These are phyloP conservation scores for Pyrus pyrifolia DNA, from an alignment of 306 rosid genomes.

Conservation along the genomic window DNA sequence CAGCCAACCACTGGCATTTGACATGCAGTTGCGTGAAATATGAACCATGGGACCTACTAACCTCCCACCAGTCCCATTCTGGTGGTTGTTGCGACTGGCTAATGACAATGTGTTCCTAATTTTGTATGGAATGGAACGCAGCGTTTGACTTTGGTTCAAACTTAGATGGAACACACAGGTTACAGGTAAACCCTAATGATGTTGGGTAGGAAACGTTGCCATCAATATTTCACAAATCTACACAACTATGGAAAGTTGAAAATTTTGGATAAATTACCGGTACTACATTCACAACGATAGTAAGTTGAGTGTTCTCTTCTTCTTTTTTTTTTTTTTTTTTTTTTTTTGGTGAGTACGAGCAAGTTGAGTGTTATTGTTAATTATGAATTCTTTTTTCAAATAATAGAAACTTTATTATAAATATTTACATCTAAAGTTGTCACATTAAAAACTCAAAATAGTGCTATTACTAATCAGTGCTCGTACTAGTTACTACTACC, in stretches of 20 bases:
- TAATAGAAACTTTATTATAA: no score
- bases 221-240: not conserved
- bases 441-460: no score
- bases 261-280: not conserved
- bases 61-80: not conserved
- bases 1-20: not conserved
- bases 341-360: no score
- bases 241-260: not conserved
- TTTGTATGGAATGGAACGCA: slow-evolving; percentile 16
- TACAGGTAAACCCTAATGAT: not conserved
- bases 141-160: slow-evolving; percentile 25
- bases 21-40: not conserved
- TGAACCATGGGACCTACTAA: not conserved
- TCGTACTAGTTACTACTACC: no score
- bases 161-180: not conserved
- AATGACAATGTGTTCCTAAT: not conserved
- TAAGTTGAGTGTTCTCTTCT: not conserved
- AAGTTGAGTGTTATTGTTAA: not conserved
- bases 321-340: no score
- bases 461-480: no score
- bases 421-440: no score
- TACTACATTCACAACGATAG: not conserved
- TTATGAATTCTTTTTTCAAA: no score
- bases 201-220: not conserved
- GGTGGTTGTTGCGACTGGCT: not conserved